Percentiles rank a stretch among this genome's conserved stretches.
Evolutionary conservation across 306 rosid genomes (phyloP).

Genomic region (Rosa lucieae): DNA sequence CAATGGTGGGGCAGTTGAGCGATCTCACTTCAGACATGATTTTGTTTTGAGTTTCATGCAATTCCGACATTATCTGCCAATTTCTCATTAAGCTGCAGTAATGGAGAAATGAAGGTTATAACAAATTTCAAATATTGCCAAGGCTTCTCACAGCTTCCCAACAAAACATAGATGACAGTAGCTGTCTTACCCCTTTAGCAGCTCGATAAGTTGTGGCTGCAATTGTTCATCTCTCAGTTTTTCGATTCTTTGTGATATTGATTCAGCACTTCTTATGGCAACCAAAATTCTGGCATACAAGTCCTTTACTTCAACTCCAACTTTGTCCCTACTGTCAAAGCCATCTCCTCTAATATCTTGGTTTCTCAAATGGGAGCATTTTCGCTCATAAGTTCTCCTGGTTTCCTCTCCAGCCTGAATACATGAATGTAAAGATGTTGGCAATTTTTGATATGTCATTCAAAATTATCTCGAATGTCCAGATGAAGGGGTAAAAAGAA

Average conservation of each 20-base stretch:
- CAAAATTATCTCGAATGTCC: background rate
- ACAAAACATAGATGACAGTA: background rate
- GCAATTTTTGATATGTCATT: background rate
- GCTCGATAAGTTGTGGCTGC: conserved; percentile 70
- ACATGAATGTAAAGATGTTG: background rate
- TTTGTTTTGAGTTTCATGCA: conserved; percentile 61
- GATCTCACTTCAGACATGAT: conserved; percentile 62
- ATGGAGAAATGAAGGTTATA: conserved; percentile 17
- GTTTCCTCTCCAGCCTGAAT: conserved; percentile 66
- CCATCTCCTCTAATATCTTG: conserved; percentile 59
- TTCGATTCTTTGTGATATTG: conserved; percentile 61
- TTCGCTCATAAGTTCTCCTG: conserved; percentile 46
- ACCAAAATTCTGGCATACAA: conserved; percentile 64
- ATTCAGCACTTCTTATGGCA: conserved; percentile 68
- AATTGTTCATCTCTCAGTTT: conserved; percentile 69
- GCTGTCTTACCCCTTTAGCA: conserved; percentile 60
- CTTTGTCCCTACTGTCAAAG: conserved; percentile 44
- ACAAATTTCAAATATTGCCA: background rate
- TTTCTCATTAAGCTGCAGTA: conserved; percentile 60
- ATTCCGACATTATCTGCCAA: conserved; percentile 64
- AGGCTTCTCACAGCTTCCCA: background rate
- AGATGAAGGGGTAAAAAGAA: background rate
- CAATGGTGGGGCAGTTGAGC: conserved; percentile 49
- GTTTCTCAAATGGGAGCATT: conserved; percentile 51
- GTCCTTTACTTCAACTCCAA: conserved; percentile 49